phyloP scores from a whole-genome alignment of 139 green algal species.

The Asterochloris sp. region DNA sequence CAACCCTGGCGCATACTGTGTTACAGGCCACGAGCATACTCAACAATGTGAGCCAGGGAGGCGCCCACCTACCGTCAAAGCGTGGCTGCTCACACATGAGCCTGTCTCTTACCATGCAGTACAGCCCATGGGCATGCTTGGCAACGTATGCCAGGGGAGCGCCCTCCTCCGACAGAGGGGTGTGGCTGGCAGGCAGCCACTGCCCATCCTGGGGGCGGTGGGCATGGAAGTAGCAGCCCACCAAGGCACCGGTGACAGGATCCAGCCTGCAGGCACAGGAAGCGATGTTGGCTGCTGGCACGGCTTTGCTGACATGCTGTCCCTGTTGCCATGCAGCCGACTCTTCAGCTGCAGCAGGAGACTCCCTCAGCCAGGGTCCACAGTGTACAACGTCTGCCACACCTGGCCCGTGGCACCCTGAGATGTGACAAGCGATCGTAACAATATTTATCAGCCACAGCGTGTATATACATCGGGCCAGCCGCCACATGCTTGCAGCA shows the following conservation, averaged over 20 bases:
- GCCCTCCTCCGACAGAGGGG: constrained; percentile 13
- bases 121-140: constrained; percentile 43
- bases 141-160: constrained; percentile 34
- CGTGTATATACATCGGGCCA: too few relatives aligned
- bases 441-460: too few relatives aligned
- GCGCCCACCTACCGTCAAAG: constrained; percentile 19
- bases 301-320: neutral
- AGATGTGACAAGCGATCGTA: too few relatives aligned
- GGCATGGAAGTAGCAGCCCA: constrained; percentile 50
- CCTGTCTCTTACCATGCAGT: constrained; percentile 24
- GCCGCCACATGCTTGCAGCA: too few relatives aligned
- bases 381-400: too few relatives aligned
- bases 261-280: constrained; percentile 28
- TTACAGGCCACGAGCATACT: neutral
- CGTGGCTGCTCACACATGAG: constrained; percentile 10
- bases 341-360: neutral
- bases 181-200: constrained; percentile 30
- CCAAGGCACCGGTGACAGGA: constrained; percentile 19
- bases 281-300: neutral
- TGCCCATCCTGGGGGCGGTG: constrained; percentile 45
- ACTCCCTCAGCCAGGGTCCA: too few relatives aligned
- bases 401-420: too few relatives aligned
- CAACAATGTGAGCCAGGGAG: neutral
- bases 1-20: neutral
- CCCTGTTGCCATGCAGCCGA: neutral